phyloP scores from a whole-genome alignment of 2,329 filamentous ascomycete species.

The Aspergillus fructus region DNA sequence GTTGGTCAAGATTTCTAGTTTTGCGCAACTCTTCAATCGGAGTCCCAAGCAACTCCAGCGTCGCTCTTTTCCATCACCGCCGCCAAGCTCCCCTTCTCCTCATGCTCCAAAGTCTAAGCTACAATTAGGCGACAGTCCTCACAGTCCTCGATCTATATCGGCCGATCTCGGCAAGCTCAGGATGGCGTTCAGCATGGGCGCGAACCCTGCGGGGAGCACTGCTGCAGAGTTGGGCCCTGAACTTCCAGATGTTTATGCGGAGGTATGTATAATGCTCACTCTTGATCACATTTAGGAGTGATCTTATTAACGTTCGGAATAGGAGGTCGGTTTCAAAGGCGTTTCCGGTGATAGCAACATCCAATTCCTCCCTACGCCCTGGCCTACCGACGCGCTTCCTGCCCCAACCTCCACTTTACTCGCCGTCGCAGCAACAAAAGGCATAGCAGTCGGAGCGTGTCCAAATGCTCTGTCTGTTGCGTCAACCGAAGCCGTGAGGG shows the following conservation, averaged over 20 bases:
- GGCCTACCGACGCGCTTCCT: constrained; percentile 69
- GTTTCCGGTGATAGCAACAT: constrained; percentile 79
- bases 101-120: constrained; percentile 37
- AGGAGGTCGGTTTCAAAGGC: constrained; percentile 78
- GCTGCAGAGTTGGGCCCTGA: constrained; percentile 60
- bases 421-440: constrained; percentile 74
- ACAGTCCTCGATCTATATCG: constrained; percentile 38
- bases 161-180: constrained; percentile 38
- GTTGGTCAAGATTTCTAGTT: constrained; percentile 40
- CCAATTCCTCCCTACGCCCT: constrained; percentile 72
- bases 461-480: constrained; percentile 76
- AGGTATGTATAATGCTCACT: constrained; percentile 54
- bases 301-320: constrained; percentile 13
- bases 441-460: constrained; percentile 82
- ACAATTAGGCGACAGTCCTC: constrained; percentile 36
- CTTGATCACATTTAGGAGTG: neutral
- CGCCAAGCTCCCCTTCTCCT: constrained; percentile 34
- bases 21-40: constrained; percentile 45
- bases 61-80: constrained; percentile 42
- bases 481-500: constrained; percentile 73
- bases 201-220: constrained; percentile 42
- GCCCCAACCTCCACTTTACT: constrained; percentile 77
- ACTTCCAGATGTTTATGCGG: constrained; percentile 76
- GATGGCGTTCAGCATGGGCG: constrained; percentile 66
- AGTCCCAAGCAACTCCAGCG: constrained; percentile 44